phyloP scores from a whole-genome alignment of 2,329 filamentous ascomycete genomes.

The Corynespora cassiicola region DNA sequence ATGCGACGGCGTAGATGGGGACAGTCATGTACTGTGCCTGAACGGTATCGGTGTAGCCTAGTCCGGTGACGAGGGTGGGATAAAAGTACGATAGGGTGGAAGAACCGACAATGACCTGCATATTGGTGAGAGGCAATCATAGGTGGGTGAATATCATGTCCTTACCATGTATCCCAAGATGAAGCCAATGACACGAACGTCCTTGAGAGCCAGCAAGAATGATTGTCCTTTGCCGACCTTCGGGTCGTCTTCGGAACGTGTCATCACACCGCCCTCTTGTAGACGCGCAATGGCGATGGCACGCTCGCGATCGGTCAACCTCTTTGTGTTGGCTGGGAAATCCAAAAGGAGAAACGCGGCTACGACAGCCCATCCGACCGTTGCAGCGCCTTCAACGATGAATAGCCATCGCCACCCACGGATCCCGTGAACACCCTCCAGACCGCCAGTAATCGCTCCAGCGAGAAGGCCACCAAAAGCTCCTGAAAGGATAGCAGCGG shows the following conservation, averaged over 20 bases:
- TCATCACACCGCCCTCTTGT: constrained; percentile 50
- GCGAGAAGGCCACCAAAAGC: constrained; percentile 61
- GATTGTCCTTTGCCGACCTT: constrained; percentile 47
- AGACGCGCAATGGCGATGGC: constrained; percentile 54
- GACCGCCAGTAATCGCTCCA: constrained; percentile 55
- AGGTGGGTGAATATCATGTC: constrained; percentile 14
- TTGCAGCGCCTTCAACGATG: constrained; percentile 51
- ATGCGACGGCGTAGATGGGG: constrained; percentile 61
- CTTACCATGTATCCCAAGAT: constrained; percentile 58
- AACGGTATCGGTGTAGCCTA: constrained; percentile 55
- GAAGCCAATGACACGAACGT: constrained; percentile 58
- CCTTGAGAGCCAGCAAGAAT: constrained; percentile 47
- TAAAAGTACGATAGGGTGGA: constrained; percentile 63
- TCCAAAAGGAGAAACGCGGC: constrained; percentile 57
- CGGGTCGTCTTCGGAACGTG: constrained; percentile 34
- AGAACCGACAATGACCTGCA: constrained; percentile 53
- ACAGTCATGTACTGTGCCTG: constrained; percentile 60
- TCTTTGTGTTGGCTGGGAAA: constrained; percentile 55
- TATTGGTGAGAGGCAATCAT: constrained; percentile 7
- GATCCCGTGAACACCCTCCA: constrained; percentile 55
- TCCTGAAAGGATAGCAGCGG: constrained; percentile 63
- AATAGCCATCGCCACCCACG: constrained; percentile 62
- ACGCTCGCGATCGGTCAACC: constrained; percentile 50
- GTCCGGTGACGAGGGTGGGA: constrained; percentile 58
- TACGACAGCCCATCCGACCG: constrained; percentile 52